These are phyloP conservation scores for Solanum virginianum DNA, from an alignment of 257 asterid genomes.

Conservation along the genomic window DNA sequence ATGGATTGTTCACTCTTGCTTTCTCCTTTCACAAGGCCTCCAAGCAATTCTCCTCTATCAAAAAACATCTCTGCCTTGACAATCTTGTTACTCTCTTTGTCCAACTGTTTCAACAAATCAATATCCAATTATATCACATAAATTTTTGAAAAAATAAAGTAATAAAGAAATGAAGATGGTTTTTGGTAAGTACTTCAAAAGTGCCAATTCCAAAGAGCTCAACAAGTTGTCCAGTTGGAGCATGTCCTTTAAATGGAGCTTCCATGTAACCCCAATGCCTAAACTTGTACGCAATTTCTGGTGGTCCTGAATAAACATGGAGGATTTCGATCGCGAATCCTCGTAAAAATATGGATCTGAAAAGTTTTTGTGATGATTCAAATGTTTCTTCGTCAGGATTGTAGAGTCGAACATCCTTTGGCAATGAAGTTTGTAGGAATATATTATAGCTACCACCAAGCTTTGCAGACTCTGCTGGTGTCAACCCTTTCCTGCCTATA, in stretches of 20 bases:
- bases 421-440: slow-evolving; percentile 61
- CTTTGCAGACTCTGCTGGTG: slow-evolving; percentile 23
- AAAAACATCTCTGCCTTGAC: slow-evolving; percentile 43
- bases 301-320: slow-evolving; percentile 66
- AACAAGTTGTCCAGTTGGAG: slow-evolving; percentile 52
- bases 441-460: slow-evolving; percentile 73
- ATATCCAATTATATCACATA: not conserved
- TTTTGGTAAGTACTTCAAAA: slow-evolving; percentile 29
- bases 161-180: not conserved
- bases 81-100: slow-evolving; percentile 33
- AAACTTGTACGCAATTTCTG: slow-evolving; percentile 45
- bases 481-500: slow-evolving; percentile 10
- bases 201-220: slow-evolving; percentile 40
- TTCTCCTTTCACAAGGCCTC: slow-evolving; percentile 37
- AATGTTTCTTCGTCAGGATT: slow-evolving; percentile 47
- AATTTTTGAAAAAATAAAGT: not conserved
- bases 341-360: slow-evolving; percentile 40
- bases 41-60: slow-evolving; percentile 50
- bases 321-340: slow-evolving; percentile 65
- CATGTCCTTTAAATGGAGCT: slow-evolving; percentile 41
- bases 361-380: slow-evolving; percentile 43
- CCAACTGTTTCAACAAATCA: slow-evolving; percentile 19
- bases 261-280: slow-evolving; percentile 86
- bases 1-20: not conserved
- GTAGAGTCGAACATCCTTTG: slow-evolving; percentile 30